Evolutionary conservation across 768 basidiomycete species (phyloP).

Genomic region (Stropharia rugosoannulata): DNA sequence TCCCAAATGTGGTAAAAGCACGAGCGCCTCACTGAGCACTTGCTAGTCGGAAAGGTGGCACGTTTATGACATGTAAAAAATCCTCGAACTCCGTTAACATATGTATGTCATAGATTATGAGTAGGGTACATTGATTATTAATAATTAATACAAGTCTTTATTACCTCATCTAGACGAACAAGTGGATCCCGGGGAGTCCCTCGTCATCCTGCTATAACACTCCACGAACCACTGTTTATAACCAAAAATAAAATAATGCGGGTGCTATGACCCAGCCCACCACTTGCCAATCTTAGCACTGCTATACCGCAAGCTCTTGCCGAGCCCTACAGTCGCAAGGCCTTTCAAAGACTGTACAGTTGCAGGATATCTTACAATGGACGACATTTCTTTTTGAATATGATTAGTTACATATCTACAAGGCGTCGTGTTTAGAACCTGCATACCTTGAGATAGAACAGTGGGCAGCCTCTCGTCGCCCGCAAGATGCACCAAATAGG

Average conservation of each 20-base stretch:
- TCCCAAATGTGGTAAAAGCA: background rate
- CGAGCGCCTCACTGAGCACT: background rate
- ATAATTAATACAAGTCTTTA: constrained; percentile 9
- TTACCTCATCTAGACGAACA: constrained; percentile 4
- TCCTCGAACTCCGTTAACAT: background rate
- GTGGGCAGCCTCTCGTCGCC: constrained; percentile 56
- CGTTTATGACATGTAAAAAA: too few relatives aligned
- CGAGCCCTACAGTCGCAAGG: constrained; percentile 75
- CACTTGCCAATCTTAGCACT: constrained; percentile 83
- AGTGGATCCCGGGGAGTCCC: background rate
- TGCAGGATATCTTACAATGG: constrained; percentile 82
- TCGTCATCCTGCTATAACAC: background rate
- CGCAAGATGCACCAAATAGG: constrained; percentile 74
- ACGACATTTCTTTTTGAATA: constrained; percentile 57
- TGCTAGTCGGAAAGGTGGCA: background rate
- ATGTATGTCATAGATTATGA: background rate
- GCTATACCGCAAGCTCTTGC: constrained; percentile 76
- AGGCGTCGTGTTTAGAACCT: constrained; percentile 15
- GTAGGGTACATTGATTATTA: constrained; percentile 12
- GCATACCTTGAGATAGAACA: constrained; percentile 52
- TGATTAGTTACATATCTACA: background rate
- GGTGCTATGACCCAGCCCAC: constrained; percentile 49
- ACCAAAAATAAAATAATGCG: background rate
- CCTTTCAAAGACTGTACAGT: constrained; percentile 86
- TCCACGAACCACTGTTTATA: background rate